Percentiles rank a stretch among this genome's conserved stretches.
Evolutionary conservation across 257 asterid species (phyloP).

Genomic region (Coffea eugenioides): DNA sequence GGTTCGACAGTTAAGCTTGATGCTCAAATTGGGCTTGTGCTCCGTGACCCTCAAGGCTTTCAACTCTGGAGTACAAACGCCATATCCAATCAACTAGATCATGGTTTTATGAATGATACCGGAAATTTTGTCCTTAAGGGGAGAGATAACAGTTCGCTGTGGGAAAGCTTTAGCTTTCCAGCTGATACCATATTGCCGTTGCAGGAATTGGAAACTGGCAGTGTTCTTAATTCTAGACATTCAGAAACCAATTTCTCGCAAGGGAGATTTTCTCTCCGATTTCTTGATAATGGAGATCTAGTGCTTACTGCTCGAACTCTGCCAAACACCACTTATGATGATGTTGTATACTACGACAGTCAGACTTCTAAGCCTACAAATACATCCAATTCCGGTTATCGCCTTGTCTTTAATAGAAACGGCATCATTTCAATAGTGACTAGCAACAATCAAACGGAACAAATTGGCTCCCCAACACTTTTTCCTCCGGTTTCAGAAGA

Average conservation of each 20-base stretch:
- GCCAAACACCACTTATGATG: slow-evolving; percentile 19
- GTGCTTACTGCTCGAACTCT: slow-evolving; percentile 32
- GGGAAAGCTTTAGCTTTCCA: slow-evolving; percentile 53
- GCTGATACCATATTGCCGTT: slow-evolving; percentile 39
- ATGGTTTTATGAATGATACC: slow-evolving; percentile 47
- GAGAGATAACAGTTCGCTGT: slow-evolving; percentile 25
- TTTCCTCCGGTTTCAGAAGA: slow-evolving; percentile 23
- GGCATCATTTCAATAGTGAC: slow-evolving; percentile 30
- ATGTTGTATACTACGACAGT: slow-evolving; percentile 40
- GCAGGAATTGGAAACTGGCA: slow-evolving; percentile 18
- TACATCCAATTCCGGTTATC: slow-evolving; percentile 32
- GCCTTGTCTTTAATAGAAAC: slow-evolving; percentile 27
- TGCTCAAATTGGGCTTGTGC: too few species aligned
- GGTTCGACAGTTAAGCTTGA: too few species aligned
- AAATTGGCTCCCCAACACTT: slow-evolving; percentile 2
- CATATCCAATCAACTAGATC: slow-evolving; percentile 9
- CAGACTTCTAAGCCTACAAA: slow-evolving; percentile 18
- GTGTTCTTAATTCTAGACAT: slow-evolving; percentile 11
- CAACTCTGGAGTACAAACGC: not conserved
- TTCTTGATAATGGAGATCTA: slow-evolving; percentile 28
- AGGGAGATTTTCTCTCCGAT: slow-evolving; percentile 43
- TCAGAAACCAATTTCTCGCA: slow-evolving; percentile 29
- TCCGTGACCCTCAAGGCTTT: too few species aligned
- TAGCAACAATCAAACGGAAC: slow-evolving; percentile 14
- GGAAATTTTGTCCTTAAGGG: slow-evolving; percentile 51